phyloP scores from a whole-genome alignment of 495 filamentous ascomycete species.

The Jackrogersella multiformis region DNA sequence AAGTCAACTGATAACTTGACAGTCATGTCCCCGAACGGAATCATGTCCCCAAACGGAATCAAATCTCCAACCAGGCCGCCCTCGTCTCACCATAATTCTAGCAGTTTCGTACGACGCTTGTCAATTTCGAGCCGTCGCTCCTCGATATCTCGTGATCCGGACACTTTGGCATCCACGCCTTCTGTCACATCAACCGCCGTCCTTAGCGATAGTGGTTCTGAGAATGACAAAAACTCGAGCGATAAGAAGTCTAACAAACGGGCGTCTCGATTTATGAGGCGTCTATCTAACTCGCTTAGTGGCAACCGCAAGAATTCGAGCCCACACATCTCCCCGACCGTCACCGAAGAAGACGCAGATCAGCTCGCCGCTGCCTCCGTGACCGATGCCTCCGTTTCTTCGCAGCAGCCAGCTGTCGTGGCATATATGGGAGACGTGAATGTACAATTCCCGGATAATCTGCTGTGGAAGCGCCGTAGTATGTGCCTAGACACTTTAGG shows the following conservation, averaged over 20 bases:
- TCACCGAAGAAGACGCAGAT: conserved; percentile 68
- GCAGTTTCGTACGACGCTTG: conserved; percentile 49
- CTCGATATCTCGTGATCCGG: conserved; percentile 47
- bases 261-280: conserved; percentile 80
- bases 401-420: conserved; percentile 57
- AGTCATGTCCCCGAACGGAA: too few relatives aligned
- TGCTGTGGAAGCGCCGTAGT: conserved; percentile 90
- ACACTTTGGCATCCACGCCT: conserved; percentile 29
- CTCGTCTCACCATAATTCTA: conserved; percentile 48
- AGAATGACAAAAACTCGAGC: conserved; percentile 44
- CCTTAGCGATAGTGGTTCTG: conserved; percentile 44
- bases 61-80: conserved; percentile 57
- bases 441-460: conserved; percentile 90
- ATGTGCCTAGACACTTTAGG: conserved; percentile 81
- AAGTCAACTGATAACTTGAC: conserved; percentile 54
- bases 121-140: conserved; percentile 59
- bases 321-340: conserved; percentile 69
- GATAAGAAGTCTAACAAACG: conserved; percentile 70
- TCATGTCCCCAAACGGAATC: too few relatives aligned
- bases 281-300: conserved; percentile 76
- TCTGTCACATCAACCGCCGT: conserved; percentile 45
- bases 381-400: conserved; percentile 48
- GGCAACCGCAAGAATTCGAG: conserved; percentile 56
- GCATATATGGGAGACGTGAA: conserved; percentile 85
- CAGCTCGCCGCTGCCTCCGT: conserved; percentile 53